phyloP scores from a whole-genome alignment of 1,284 basidiomycete species.

The Puccinia hordei region DNA sequence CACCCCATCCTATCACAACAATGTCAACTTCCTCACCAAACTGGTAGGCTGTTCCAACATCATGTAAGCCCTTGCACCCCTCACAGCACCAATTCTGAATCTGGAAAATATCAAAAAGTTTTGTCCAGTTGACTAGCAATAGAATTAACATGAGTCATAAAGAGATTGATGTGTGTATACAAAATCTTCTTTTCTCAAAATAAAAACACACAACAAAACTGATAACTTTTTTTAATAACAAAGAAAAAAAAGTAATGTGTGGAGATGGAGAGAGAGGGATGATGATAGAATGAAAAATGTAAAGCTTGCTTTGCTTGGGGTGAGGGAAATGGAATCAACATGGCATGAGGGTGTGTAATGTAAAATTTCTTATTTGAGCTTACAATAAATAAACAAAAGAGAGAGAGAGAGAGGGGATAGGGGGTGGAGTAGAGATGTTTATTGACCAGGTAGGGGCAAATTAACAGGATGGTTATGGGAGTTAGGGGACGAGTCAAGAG shows the following conservation, averaged over 20 bases:
- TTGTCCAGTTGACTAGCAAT: too few species aligned
- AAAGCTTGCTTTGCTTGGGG: background rate
- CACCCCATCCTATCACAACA: too few species aligned
- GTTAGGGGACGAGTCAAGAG: constrained; percentile 4
- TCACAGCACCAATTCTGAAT: too few species aligned
- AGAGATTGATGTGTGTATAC: constrained; percentile 5
- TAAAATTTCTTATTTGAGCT: background rate
- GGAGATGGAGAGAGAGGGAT: background rate
- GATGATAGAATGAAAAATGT: background rate
- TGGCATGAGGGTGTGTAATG: background rate
- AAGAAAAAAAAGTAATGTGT: background rate
- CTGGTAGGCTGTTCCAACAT: too few species aligned
- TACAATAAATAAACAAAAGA: background rate
- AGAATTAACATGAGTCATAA: too few species aligned
- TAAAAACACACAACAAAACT: background rate
- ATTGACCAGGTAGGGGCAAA: constrained; percentile 13
- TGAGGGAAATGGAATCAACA: background rate
- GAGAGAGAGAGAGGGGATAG: too few species aligned
- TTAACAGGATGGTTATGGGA: background rate
- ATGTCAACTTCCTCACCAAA: too few species aligned
- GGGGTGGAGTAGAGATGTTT: too few species aligned
- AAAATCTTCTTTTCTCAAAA: background rate
- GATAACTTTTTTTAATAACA: background rate
- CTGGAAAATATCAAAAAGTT: too few species aligned
- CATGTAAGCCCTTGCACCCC: too few species aligned